Evolutionary conservation across 495 filamentous ascomycete genomes (phyloP).

Genomic region (Hypoxylon lenormandii): DNA sequence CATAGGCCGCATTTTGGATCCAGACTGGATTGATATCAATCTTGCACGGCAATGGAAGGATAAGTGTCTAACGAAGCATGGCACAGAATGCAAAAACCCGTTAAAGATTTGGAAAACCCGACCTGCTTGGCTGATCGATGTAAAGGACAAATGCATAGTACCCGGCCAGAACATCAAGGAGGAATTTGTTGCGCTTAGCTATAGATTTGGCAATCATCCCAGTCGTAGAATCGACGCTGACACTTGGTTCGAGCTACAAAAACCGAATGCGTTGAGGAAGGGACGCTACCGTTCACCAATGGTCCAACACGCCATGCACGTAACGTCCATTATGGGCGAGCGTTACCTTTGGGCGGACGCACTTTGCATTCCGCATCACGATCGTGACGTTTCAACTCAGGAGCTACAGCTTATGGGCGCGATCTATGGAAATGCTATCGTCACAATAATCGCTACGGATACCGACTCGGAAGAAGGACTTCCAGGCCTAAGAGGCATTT

Average conservation of each 20-base stretch:
- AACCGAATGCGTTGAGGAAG: neutral
- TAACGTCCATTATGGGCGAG: slow-evolving; percentile 31
- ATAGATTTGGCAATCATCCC: slow-evolving; percentile 26
- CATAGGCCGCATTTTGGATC: slow-evolving; percentile 18
- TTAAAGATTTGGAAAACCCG: slow-evolving; percentile 21
- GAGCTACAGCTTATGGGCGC: slow-evolving; percentile 30
- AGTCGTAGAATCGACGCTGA: neutral
- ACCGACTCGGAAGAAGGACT: slow-evolving; percentile 33
- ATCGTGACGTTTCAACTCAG: slow-evolving; percentile 9
- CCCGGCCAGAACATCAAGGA: slow-evolving; percentile 7
- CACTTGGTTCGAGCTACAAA: neutral
- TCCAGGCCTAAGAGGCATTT: slow-evolving; percentile 25
- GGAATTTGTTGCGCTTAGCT: slow-evolving; percentile 37
- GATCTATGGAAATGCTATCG: slow-evolving; percentile 38
- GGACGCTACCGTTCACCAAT: slow-evolving; percentile 9
- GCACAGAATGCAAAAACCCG: slow-evolving; percentile 31
- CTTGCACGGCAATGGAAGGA: slow-evolving; percentile 29
- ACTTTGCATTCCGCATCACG: slow-evolving; percentile 40
- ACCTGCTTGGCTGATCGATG: slow-evolving; percentile 36
- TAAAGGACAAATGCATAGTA: slow-evolving; percentile 23
- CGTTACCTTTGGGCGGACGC: slow-evolving; percentile 39
- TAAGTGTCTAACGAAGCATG: slow-evolving; percentile 17
- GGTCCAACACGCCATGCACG: slow-evolving; percentile 30
- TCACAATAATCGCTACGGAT: slow-evolving; percentile 39
- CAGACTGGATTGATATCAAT: slow-evolving; percentile 33